Evolutionary conservation across 2,329 filamentous ascomycete species (phyloP).

Genomic region (Colletotrichum musae): DNA sequence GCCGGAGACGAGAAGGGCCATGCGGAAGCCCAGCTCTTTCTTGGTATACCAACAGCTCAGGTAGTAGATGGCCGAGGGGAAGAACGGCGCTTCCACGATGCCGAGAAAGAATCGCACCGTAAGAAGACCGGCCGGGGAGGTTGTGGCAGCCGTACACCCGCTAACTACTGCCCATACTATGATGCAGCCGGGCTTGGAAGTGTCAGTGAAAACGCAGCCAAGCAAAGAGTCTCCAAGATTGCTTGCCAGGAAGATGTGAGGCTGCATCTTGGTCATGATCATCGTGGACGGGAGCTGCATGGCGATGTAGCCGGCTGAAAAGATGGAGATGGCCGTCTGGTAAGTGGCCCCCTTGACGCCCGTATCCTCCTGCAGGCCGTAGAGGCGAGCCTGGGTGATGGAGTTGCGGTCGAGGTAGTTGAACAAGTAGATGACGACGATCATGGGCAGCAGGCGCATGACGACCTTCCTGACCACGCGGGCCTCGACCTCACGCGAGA

Average conservation of each 20-base stretch:
- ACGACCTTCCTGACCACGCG: constrained; percentile 56
- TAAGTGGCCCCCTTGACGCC: constrained; percentile 21
- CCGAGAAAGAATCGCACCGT: constrained; percentile 49
- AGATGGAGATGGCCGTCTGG: constrained; percentile 54
- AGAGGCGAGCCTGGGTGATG: constrained; percentile 16
- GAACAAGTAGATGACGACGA: constrained; percentile 69
- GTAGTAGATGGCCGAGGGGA: constrained; percentile 65
- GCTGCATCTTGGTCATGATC: constrained; percentile 45
- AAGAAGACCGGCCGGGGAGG: constrained; percentile 33
- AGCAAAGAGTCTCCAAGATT: no score
- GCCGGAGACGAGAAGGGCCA: constrained; percentile 56
- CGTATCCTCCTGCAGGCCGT: constrained; percentile 3
- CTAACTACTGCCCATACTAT: constrained; percentile 45
- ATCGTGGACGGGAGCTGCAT: constrained; percentile 55
- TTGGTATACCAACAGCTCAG: constrained; percentile 78
- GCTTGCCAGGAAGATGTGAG: constrained; percentile 57
- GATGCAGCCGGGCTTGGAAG: constrained; percentile 5
- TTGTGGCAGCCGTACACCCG: constrained; percentile 42
- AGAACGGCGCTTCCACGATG: constrained; percentile 45
- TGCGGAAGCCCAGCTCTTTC: constrained; percentile 75
- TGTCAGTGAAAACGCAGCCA: no score
- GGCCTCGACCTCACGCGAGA: constrained; percentile 43
- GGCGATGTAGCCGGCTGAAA: constrained; percentile 52
- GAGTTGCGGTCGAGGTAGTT: constrained; percentile 32
- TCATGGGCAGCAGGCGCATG: constrained; percentile 56